Conservation (phyloP, 78 protist genomes). For the Emiliania huxleyi region DNA sequence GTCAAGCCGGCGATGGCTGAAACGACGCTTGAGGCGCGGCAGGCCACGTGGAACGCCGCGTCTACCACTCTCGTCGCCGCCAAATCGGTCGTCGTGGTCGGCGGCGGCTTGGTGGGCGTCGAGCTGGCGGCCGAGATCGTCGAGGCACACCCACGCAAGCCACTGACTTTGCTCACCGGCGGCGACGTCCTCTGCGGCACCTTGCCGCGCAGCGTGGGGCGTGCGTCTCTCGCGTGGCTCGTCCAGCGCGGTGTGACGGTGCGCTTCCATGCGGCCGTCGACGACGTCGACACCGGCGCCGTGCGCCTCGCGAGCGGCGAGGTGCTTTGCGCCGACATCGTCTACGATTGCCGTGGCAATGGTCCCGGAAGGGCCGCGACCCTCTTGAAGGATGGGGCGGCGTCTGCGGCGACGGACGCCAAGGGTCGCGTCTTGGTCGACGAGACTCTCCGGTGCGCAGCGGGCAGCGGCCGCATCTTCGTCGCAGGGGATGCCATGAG, state of each 20-base stretch:
- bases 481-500: background rate
- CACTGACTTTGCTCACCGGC: background rate
- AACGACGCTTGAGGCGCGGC: background rate
- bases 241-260: background rate
- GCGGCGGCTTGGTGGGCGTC: background rate
- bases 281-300: background rate
- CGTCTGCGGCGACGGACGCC: background rate
- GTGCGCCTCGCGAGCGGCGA: background rate
- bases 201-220: background rate
- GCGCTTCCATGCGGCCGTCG: background rate
- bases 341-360: background rate
- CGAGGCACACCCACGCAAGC: background rate
- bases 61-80: background rate
- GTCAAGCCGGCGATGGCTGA: background rate
- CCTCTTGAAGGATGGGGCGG: no score
- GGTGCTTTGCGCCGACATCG: background rate
- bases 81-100: background rate
- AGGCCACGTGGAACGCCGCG: background rate
- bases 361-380: no score
- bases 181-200: background rate
- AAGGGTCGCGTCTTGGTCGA: background rate
- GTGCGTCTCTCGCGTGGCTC: background rate
- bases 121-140: background rate
- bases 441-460: background rate
- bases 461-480: background rate